Evolutionary conservation across 768 basidiomycete species (phyloP), one percentile per base, ranked within the genome.

Genomic region (Tricholoma sp.): DNA sequence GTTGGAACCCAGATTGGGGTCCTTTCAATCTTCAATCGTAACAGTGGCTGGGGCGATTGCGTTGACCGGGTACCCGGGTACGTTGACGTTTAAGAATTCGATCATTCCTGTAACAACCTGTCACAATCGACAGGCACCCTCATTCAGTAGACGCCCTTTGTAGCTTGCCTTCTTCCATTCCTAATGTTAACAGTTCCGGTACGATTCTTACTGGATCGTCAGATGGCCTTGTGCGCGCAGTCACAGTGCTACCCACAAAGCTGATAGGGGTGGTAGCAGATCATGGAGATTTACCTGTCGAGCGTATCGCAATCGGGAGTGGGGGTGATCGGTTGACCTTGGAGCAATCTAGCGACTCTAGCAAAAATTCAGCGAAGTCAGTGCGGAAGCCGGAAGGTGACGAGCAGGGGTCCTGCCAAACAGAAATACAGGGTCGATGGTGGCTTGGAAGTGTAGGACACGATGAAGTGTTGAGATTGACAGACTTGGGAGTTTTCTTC

Each of bases 391-490:
- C 24, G 47, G 63, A 60, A 34, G 49, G 47, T 9, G 56, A 65
- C 18, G 57, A 63, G 11, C 59, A 67, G 13, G 59, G 61, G 32
- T 65, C 65, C 15, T 61, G 60, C 15, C 57, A 62, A 45, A 53
- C 31, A 15, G 37, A 55, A 36, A 39, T 51, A 52, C 54, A 60
- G 49, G 60, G 67, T 56, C 79, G 80, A 18, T 86, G 85, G 74
- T 97, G 94, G 92, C 80, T 94, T n/a, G 95, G 87, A 18, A 95
- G 93, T 68, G 91, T 85, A 24, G 91, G 92, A 31, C 94, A 98
- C 62, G 95, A 98, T 59, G 91, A 96, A 55, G 76, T 81, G 7
- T 66, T 97, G 61, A 88, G 86, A 65, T 72, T 98, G 73, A 95
- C 93, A 28, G 89, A 96, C 70, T 74, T 98, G 50, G 84, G 79